phyloP scores from a whole-genome alignment of 2,329 filamentous ascomycete species.

The Emericellopsis atlantica region DNA sequence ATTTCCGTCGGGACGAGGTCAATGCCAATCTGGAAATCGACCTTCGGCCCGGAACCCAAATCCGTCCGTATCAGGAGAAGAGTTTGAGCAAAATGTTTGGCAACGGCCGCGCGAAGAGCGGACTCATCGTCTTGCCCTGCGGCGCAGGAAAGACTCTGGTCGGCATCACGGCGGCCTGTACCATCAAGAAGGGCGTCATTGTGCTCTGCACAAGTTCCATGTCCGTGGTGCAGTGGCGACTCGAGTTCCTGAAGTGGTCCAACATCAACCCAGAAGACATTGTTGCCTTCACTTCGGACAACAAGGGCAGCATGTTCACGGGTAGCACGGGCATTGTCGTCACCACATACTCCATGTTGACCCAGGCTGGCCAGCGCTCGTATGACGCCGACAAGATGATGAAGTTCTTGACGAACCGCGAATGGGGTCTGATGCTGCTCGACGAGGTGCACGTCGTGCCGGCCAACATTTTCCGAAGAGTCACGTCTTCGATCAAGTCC shows the following conservation, averaged over 20 bases:
- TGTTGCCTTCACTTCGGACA: conserved; percentile 87
- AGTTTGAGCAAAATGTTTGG: conserved; percentile 99
- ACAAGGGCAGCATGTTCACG: conserved; percentile 67
- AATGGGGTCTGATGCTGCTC: conserved; percentile 95
- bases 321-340: conserved; percentile 93
- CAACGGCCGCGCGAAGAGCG: conserved; percentile 91
- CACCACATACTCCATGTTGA: conserved; percentile 99
- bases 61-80: conserved; percentile 93
- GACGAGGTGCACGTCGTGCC: conserved; percentile 98
- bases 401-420: conserved; percentile 76
- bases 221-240: conserved; percentile 94
- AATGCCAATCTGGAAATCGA: conserved; percentile 94
- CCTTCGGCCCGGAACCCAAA: conserved; percentile 76
- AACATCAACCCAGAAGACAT: conserved; percentile 90
- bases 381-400: conserved; percentile 96
- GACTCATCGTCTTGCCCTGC: conserved; percentile 92
- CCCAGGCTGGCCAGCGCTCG: conserved; percentile 72
- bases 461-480: conserved; percentile 89
- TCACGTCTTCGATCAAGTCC: conserved; percentile 84
- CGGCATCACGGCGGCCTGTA: conserved; percentile 95
- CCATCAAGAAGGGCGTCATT: conserved; percentile 92
- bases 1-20: conserved; percentile 81
- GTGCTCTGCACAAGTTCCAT: conserved; percentile 95
- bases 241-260: conserved; percentile 96
- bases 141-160: conserved; percentile 95